These are phyloP conservation scores for Alternaria solani DNA, from an alignment of 2,329 filamentous ascomycete genomes.

Conservation along the genomic window DNA sequence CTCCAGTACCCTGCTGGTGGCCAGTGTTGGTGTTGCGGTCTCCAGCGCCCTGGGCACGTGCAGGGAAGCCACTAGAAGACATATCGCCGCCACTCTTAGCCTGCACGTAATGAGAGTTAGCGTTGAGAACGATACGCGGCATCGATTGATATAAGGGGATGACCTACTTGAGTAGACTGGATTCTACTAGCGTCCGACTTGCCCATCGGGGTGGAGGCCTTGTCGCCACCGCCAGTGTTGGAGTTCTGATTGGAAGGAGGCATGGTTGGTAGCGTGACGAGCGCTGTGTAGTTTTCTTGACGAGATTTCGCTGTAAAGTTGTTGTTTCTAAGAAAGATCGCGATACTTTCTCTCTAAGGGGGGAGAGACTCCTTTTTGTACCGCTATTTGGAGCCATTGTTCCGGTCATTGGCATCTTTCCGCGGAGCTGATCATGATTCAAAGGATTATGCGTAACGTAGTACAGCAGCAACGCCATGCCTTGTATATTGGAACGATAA, in stretches of 20 bases:
- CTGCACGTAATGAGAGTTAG: not conserved
- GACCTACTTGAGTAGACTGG: not conserved
- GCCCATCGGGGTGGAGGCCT: not conserved
- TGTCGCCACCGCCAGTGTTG: not conserved
- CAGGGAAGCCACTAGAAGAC: not conserved
- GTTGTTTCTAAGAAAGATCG: not conserved
- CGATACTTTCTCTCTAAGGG: not conserved
- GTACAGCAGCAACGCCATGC: not conserved
- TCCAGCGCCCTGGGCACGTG: not conserved
- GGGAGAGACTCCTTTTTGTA: not conserved
- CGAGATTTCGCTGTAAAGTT: not conserved
- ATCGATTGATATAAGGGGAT: too few relatives aligned
- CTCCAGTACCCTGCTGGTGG: not conserved
- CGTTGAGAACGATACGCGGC: not conserved
- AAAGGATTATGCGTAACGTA: not conserved
- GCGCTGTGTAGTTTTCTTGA: not conserved
- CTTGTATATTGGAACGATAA: not conserved
- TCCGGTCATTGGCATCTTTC: not conserved
- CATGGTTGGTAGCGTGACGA: not conserved
- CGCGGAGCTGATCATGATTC: not conserved
- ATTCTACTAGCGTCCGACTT: not conserved
- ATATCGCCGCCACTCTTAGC: not conserved
- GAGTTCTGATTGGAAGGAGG: not conserved
- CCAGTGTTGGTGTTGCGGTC: not conserved
- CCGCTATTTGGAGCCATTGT: too few relatives aligned